Percentiles rank a stretch among this genome's conserved stretches.
phyloP scores from a whole-genome alignment of 257 asterid species.

The Agastache rugosa region DNA sequence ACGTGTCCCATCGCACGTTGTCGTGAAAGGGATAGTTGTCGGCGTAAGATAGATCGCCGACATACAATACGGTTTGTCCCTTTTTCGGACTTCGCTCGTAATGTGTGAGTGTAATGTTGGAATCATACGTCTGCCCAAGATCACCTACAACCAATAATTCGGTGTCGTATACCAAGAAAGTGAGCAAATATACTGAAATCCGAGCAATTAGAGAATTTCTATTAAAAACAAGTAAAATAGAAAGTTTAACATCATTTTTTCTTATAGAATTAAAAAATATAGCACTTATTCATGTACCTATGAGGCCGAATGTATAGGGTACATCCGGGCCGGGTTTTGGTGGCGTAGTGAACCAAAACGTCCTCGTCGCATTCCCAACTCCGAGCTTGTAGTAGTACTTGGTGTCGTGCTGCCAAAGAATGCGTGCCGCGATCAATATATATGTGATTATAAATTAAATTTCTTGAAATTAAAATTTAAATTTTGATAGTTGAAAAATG shows the following conservation, averaged over 20 bases:
- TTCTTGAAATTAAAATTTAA: not conserved
- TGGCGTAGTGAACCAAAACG: conserved; percentile 84
- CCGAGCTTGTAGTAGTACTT: conserved; percentile 84
- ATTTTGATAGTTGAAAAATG: not conserved
- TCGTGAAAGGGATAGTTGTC: conserved; percentile 74
- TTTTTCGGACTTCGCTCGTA: conserved; percentile 68
- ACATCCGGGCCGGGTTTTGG: conserved; percentile 82
- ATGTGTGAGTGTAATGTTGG: conserved; percentile 75
- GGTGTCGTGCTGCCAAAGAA: conserved; percentile 57
- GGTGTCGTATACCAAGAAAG: too few species aligned
- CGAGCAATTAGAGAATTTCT: not conserved
- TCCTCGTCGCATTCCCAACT: conserved; percentile 53
- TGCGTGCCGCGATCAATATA: not conserved
- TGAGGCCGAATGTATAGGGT: conserved; percentile 87
- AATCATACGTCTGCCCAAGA: conserved; percentile 85
- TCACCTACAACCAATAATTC: conserved; percentile 67
- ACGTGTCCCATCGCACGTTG: conserved; percentile 87
- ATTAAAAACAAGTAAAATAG: too few species aligned
- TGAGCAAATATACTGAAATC: too few species aligned
- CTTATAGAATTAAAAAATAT: too few species aligned
- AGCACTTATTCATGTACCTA: conserved; percentile 46
- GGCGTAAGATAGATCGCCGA: conserved; percentile 90
- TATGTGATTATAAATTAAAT: not conserved
- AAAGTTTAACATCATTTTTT: too few species aligned
- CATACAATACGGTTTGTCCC: conserved; percentile 76